Base-by-base conservation (phyloP, 108 stramenopile species). In the Stephanodiscus minutulus region DNA sequence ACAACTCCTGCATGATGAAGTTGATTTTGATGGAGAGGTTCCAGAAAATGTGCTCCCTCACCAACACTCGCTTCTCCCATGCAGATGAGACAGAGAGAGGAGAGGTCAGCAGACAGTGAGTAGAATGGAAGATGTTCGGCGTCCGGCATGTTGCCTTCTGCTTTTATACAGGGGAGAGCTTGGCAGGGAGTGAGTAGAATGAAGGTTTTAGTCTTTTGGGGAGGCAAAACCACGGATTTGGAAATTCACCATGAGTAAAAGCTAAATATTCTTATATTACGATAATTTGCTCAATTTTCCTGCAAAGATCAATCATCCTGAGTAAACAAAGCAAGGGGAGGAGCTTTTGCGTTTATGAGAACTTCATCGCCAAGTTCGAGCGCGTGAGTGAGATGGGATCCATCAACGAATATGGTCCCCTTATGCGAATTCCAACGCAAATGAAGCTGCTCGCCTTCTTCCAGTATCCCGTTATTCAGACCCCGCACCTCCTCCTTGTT, bases 361-460 rank as follows among this genome's bases (percentile, higher is more conserved):
- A 97, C 86, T 64, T 94, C 92, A 73, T 97, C 96, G 20, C 96
- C 96, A 36, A 97, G 70, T 64, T 92, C 91, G 54, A 97, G 49
- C 66, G 86, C 72, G 63, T 96, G 94, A 7, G 65, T 75, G 62
- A 95, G 61, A 73, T 97, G 95, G 9, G 83, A 84, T 0, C 96
- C 96, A 75, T 97, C 96, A 68, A 97, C 85, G 64, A 85, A 97
- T 27, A 97, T 91, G n/a, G 79, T 72, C 15, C 96, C 96, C 25
- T 81, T 73, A 78, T 95, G 94, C 17, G 91, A 93, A 70, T 94
- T 96, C 97, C 97, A 97, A 46, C 97, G 87, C 27, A 97, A 33
- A 57, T 90, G 88, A 62, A 96, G 70, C 29, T 87, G 85, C 47
- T 93, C 66, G 1, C 76, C 87, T 33, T 83, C 56, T 33, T 61